Percentiles rank a stretch among this genome's conserved stretches.
These are phyloP conservation scores for Chionographis japonica DNA, from an alignment of 106 monocot genomes.

Conservation along the genomic window DNA sequence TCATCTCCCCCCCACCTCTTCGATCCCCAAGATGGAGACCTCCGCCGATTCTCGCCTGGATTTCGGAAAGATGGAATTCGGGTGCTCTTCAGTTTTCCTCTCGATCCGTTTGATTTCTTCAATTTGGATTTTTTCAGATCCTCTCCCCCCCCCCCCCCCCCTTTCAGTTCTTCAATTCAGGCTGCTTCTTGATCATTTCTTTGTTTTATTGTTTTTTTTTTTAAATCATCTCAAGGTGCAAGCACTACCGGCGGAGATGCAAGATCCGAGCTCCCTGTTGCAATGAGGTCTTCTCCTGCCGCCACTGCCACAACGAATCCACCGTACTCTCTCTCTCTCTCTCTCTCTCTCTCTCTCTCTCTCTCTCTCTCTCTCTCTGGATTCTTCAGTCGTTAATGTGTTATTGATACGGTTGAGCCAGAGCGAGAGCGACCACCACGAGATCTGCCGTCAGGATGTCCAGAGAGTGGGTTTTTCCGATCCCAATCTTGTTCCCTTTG, in stretches of 20 bases:
- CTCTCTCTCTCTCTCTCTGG: background rate
- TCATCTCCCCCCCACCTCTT: background rate
- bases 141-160: no score
- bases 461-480: constrained; percentile 25
- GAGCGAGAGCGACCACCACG: constrained; percentile 32
- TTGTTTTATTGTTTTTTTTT: background rate
- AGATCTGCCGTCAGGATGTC: constrained; percentile 46
- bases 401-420: background rate
- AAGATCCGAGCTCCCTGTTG: constrained; percentile 85
- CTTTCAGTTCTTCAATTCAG: background rate
- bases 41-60: constrained; percentile 20
- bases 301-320: constrained; percentile 88
- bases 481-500: background rate
- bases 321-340: constrained; percentile 32
- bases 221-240: constrained; percentile 31
- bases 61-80: constrained; percentile 63
- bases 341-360: background rate
- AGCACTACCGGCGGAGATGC: constrained; percentile 71
- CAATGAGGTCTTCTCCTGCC: constrained; percentile 65
- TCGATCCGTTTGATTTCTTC: background rate
- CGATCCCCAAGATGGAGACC: constrained; percentile 7
- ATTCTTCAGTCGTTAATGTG: background rate
- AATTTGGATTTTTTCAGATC: no score
- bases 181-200: background rate
- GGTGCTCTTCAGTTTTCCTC: constrained; percentile 20